Percentiles rank a stretch among this genome's conserved stretches.
Evolutionary conservation across 2,329 filamentous ascomycete genomes (phyloP).

Genomic region (Penicillium sp.): DNA sequence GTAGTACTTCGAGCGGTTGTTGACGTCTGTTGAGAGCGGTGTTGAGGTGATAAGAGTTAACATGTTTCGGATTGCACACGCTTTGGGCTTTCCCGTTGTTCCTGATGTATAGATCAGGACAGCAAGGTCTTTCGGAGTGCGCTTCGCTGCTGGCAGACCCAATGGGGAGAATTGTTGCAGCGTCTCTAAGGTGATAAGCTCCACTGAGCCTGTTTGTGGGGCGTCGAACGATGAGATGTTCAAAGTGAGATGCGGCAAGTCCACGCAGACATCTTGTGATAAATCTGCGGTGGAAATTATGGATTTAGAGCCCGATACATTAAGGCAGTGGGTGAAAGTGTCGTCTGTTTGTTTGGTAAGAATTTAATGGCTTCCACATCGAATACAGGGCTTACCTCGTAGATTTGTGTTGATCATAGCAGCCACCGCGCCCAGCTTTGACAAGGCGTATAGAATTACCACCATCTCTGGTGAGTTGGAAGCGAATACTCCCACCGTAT

Average conservation of each 20-base stretch:
- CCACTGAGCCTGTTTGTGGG: slow-evolving; percentile 21
- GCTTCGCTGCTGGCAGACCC: slow-evolving; percentile 33
- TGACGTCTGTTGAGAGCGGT: slow-evolving; percentile 37
- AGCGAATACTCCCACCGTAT: slow-evolving; percentile 51
- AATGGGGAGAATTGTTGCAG: slow-evolving; percentile 30
- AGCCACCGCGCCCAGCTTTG: slow-evolving; percentile 48
- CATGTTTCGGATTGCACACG: slow-evolving; percentile 45
- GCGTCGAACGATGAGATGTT: slow-evolving; percentile 42
- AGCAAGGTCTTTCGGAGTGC: slow-evolving; percentile 37
- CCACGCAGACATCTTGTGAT: slow-evolving; percentile 34
- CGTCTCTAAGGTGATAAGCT: slow-evolving; percentile 27
- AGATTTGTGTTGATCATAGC: slow-evolving; percentile 52
- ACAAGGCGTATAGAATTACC: slow-evolving; percentile 46
- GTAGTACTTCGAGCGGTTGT: slow-evolving; percentile 45
- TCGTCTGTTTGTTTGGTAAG: slow-evolving; percentile 33
- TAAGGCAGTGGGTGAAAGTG: slow-evolving; percentile 49
- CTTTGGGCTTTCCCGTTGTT: slow-evolving; percentile 52
- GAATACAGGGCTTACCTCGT: slow-evolving; percentile 36
- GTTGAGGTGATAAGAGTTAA: slow-evolving; percentile 41
- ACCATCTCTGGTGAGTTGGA: slow-evolving; percentile 55
- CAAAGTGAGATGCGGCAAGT: slow-evolving; percentile 41
- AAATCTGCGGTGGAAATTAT: slow-evolving; percentile 51
- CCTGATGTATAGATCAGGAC: slow-evolving; percentile 53
- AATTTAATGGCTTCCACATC: not conserved
- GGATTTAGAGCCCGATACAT: slow-evolving; percentile 42